Evolutionary conservation across 306 rosid species (phyloP).

Genomic region (Cotoneaster glaucophyllus): DNA sequence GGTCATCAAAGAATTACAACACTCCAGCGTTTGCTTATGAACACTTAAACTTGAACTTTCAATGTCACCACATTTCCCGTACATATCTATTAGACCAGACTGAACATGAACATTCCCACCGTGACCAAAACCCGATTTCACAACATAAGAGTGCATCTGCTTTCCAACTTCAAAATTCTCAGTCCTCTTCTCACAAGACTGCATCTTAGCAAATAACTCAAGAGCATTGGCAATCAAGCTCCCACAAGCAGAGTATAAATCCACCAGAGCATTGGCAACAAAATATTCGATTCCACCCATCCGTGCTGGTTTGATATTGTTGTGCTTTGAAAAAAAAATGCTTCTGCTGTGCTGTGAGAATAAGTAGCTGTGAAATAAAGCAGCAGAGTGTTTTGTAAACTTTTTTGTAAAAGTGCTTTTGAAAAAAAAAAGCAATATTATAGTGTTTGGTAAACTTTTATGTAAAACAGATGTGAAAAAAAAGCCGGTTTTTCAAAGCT

Average conservation of each 20-base stretch:
- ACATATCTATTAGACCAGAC: conserved; percentile 79
- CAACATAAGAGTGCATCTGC: conserved; percentile 55
- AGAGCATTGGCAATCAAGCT: conserved; percentile 41
- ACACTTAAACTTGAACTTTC: conserved; percentile 56
- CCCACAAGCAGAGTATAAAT: conserved; percentile 74
- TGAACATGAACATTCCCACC: conserved; percentile 49
- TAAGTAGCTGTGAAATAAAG: too few relatives aligned
- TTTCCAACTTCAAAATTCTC: conserved; percentile 43
- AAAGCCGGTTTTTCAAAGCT: too few relatives aligned
- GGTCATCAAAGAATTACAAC: conserved; percentile 81
- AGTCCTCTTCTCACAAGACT: conserved; percentile 45
- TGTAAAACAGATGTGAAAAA: too few relatives aligned
- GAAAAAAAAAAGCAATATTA: too few relatives aligned
- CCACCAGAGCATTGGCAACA: conserved; percentile 75
- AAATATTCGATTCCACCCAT: conserved; percentile 46
- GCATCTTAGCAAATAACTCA: conserved; percentile 49
- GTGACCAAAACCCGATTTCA: conserved; percentile 52
- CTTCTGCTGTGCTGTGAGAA: too few relatives aligned
- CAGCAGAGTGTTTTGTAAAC: too few relatives aligned
- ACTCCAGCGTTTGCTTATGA: conserved; percentile 41
- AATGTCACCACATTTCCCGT: conserved; percentile 67
- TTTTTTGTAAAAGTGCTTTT: too few relatives aligned
- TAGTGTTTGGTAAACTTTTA: too few relatives aligned
- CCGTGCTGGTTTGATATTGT: too few relatives aligned
- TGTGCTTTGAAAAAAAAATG: too few relatives aligned